Evolutionary conservation across 805 yeast species (phyloP), one percentile per base, ranked within the genome.

Genomic region (Lipomyces yamadae): DNA sequence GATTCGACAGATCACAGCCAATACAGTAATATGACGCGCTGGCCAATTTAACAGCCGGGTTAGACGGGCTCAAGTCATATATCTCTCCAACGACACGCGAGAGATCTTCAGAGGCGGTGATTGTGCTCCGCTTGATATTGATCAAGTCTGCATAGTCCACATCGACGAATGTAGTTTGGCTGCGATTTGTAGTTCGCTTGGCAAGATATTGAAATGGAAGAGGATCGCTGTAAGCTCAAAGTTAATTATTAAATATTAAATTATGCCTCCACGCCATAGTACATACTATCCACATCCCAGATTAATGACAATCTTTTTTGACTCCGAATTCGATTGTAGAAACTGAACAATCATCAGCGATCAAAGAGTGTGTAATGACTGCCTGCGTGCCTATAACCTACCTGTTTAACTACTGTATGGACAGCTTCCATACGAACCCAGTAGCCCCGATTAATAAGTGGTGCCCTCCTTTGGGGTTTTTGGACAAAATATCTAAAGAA

Each of bases 371-470:
- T 7, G 24, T n/a, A 42, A 24, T 7, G n/a, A 15, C 7, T 15
- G 53, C 5, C 15, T 15, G 10, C 13, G 10, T 8, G 53, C 8
- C 24, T n/a, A 5, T 29, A n/a, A 39, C 63, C 3, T n/a, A 90
- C 85, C 33, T 81, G 77, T 34, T 80, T 77, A 13, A 90, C 79
- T 52, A 85, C 77, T 54, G 81, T 80, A 67, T 85, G 82, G 60
- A 91, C 87, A 2, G 91, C 85, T 72, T 88, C 86, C 86, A 90
- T 86, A 65, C 96, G 80, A 10, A 89, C 79, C 93, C 95, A 90
- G 76, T 90, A 90, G 0, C 96, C 96, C 71, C 96, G 78, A 73
- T 91, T 91, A 50, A 90, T 89, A 3, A 90, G 87, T 0, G 96
- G 96, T 0, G 94, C 87, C 57, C 96, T 78, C 75, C 93, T 80